Conservation (phyloP, 192 early-diverging fungal species). For the Coemansia sp. region DNA sequence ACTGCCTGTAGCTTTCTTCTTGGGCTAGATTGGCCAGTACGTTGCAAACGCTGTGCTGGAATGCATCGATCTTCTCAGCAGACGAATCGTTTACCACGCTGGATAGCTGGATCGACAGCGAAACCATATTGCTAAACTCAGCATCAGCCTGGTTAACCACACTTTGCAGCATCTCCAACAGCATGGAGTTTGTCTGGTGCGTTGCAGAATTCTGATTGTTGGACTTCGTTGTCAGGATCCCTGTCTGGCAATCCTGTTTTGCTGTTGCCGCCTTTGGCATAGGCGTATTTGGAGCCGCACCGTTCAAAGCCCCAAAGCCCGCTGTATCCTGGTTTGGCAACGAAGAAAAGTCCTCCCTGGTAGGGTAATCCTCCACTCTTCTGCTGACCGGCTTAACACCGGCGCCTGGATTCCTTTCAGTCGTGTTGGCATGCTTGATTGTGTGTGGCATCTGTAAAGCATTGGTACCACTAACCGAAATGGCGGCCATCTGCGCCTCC, state of each 20-base stretch:
- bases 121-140: conserved; percentile 27
- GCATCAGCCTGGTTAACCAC: conserved; percentile 23
- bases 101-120: conserved; percentile 27
- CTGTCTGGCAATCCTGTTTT: neutral
- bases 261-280: neutral
- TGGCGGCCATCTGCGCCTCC: conserved; percentile 29
- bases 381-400: neutral
- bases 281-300: neutral
- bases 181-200: neutral
- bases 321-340: conserved; percentile 14
- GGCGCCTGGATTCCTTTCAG: neutral
- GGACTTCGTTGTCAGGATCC: neutral
- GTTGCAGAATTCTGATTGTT: neutral
- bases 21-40: conserved; percentile 2
- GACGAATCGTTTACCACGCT: conserved; percentile 13
- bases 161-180: conserved; percentile 29
- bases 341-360: conserved; percentile 36
- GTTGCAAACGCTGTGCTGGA: conserved; percentile 31
- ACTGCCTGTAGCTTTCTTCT: conserved; percentile 13
- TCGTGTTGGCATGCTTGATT: neutral
- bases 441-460: neutral
- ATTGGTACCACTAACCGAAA: neutral
- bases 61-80: conserved; percentile 3
- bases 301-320: neutral
- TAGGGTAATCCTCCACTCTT: conserved; percentile 17